These are phyloP conservation scores for Penicillium sp. DNA, from an alignment of 2,329 filamentous ascomycete genomes.

Conservation along the genomic window DNA sequence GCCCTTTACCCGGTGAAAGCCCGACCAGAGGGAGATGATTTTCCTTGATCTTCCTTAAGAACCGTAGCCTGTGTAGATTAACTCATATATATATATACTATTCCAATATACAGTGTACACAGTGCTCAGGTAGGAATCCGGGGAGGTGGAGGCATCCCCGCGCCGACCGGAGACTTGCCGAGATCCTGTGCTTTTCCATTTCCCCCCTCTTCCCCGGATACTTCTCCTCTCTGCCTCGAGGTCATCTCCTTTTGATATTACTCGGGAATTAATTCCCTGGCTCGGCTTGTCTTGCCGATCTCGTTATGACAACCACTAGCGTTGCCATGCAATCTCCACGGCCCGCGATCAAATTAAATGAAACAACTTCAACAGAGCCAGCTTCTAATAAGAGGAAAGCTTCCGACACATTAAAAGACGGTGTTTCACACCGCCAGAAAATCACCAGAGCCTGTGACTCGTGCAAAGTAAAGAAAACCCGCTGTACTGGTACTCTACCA, in stretches of 20 bases:
- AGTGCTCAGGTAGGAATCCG: neutral
- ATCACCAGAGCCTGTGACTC: conserved; percentile 42
- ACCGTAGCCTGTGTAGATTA: neutral
- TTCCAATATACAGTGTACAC: neutral
- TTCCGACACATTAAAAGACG: conserved; percentile 23
- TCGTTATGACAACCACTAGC: conserved; percentile 16
- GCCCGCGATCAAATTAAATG: conserved; percentile 6
- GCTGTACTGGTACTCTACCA: conserved; percentile 40
- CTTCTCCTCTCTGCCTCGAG: conserved; percentile 11
- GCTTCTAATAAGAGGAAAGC: conserved; percentile 31
- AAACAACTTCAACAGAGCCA: neutral
- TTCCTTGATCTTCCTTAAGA: neutral
- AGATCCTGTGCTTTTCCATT: conserved; percentile 5
- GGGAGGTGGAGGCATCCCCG: conserved; percentile 16
- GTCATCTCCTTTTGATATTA: neutral
- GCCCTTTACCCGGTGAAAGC: neutral
- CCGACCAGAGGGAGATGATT: neutral
- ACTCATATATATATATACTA: neutral
- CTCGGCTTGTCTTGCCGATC: conserved; percentile 11
- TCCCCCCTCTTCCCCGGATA: conserved; percentile 14
- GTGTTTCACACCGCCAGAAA: conserved; percentile 32
- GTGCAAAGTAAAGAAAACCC: conserved; percentile 42
- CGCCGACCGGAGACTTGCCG: conserved; percentile 13
- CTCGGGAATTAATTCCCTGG: neutral
- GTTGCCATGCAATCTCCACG: conserved; percentile 14